Conservation (phyloP, 495 filamentous ascomycete species). For the Patellaria atrata region DNA sequence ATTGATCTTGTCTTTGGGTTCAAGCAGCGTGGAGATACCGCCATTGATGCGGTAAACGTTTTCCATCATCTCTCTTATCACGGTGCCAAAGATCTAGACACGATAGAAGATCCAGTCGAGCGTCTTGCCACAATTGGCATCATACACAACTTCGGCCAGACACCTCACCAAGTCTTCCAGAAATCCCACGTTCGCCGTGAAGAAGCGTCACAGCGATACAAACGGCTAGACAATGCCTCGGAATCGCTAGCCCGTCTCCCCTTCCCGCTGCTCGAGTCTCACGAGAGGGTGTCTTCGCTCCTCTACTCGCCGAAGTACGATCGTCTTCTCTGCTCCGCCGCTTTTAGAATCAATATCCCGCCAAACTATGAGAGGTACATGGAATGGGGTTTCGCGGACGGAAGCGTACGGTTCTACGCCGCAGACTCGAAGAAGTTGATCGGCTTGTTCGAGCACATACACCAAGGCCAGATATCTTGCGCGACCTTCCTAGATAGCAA, state of each 20-base stretch:
- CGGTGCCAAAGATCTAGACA: conserved; percentile 82
- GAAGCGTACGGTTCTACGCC: conserved; percentile 77
- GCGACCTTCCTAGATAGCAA: conserved; percentile 76
- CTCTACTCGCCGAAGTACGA: conserved; percentile 69
- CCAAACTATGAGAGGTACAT: conserved; percentile 80
- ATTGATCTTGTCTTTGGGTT: conserved; percentile 91
- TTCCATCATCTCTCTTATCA: conserved; percentile 93
- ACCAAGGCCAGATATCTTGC: conserved; percentile 71
- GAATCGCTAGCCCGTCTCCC: conserved; percentile 68
- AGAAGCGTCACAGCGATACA: conserved; percentile 40
- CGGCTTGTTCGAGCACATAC: conserved; percentile 84
- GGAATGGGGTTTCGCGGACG: conserved; percentile 94
- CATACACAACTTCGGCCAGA: conserved; percentile 97
- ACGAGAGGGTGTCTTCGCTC: conserved; percentile 66
- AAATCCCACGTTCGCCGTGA: conserved; percentile 64
- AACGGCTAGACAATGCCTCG: conserved; percentile 62
- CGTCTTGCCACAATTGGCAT: conserved; percentile 78
- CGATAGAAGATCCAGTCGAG: conserved; percentile 77
- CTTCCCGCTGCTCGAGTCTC: conserved; percentile 64
- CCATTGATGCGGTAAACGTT: conserved; percentile 81
- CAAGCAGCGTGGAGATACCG: conserved; percentile 90
- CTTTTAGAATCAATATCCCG: conserved; percentile 73
- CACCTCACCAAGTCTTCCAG: conserved; percentile 84
- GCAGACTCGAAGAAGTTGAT: conserved; percentile 60
- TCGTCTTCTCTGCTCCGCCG: conserved; percentile 66